Percentiles rank a stretch among this genome's conserved stretches.
Conservation (phyloP, 2,329 filamentous ascomycete genomes). For the Clonostachys sp. region DNA sequence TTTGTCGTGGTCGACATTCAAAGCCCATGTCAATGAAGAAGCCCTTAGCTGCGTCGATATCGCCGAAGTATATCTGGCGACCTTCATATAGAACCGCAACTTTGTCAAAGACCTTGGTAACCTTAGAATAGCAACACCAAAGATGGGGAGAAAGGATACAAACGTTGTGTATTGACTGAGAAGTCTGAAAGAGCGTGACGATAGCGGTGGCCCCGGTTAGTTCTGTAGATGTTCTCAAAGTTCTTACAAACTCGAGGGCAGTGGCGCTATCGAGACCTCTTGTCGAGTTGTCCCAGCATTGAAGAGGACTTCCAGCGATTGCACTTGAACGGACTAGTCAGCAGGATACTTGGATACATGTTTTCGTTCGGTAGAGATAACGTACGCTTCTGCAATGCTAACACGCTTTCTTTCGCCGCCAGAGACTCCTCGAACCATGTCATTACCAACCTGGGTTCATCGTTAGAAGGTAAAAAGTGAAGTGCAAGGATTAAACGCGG, state of each 20-base stretch:
- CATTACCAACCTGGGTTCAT: slow-evolving; percentile 37
- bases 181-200: slow-evolving; percentile 51
- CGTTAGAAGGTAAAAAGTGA: too few relatives aligned
- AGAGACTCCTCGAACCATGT: slow-evolving; percentile 46
- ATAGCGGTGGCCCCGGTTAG: slow-evolving; percentile 37
- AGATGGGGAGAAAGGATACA: slow-evolving; percentile 46
- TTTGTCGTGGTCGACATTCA: slow-evolving; percentile 60
- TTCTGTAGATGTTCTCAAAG: slow-evolving; percentile 41
- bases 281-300: slow-evolving; percentile 39
- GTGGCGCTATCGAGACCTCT: slow-evolving; percentile 47
- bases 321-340: too few relatives aligned
- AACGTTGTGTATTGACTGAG: slow-evolving; percentile 48
- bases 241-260: slow-evolving; percentile 49
- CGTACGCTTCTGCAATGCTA: slow-evolving; percentile 18
- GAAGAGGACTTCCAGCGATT: slow-evolving; percentile 6
- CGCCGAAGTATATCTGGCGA: slow-evolving; percentile 59
- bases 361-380: slow-evolving; percentile 7
- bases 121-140: neutral
- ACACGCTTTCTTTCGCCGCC: slow-evolving; percentile 42
- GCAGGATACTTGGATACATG: too few relatives aligned
- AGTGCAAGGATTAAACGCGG: too few relatives aligned
- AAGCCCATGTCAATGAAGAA: slow-evolving; percentile 67
- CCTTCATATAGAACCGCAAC: slow-evolving; percentile 60
- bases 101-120: slow-evolving; percentile 45
- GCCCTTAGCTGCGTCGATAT: slow-evolving; percentile 49